These are phyloP conservation scores for Kazachstania africana DNA, from an alignment of 805 yeast genomes.

Conservation along the genomic window DNA sequence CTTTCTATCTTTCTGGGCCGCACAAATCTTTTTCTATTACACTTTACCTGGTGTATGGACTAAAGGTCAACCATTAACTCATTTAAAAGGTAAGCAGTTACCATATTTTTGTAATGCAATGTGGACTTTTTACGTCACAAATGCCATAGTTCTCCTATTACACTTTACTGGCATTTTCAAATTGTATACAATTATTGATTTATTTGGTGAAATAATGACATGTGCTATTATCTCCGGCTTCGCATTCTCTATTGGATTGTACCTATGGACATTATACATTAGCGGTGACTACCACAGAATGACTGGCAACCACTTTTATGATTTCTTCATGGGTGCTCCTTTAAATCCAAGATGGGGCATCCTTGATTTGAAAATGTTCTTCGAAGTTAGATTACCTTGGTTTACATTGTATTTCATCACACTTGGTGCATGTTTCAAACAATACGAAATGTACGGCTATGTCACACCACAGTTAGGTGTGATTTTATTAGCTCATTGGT, in stretches of 20 bases:
- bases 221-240: conserved; percentile 78
- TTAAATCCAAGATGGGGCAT: conserved; percentile 91
- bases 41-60: conserved; percentile 90
- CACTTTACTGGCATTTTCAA: conserved; percentile 70
- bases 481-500: conserved; percentile 76
- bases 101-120: conserved; percentile 92
- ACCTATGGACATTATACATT: conserved; percentile 51
- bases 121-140: conserved; percentile 65
- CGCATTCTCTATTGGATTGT: conserved; percentile 53
- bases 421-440: conserved; percentile 63
- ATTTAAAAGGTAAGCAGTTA: conserved; percentile 66
- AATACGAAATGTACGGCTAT: conserved; percentile 70
- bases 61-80: conserved; percentile 85
- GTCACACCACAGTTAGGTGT: conserved; percentile 66
- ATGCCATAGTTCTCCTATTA: conserved; percentile 43
- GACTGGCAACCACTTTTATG: conserved; percentile 87
- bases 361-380: conserved; percentile 91
- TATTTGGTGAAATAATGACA: conserved; percentile 87
- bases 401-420: conserved; percentile 73
- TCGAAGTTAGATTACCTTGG: conserved; percentile 97
- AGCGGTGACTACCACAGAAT: conserved; percentile 75
- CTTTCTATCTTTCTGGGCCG: conserved; percentile 55
- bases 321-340: conserved; percentile 95
- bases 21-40: conserved; percentile 67
- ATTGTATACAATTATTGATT: conserved; percentile 62